These are phyloP conservation scores for Xylaria flabelliformis DNA, from an alignment of 495 filamentous ascomycete species.

Conservation along the genomic window DNA sequence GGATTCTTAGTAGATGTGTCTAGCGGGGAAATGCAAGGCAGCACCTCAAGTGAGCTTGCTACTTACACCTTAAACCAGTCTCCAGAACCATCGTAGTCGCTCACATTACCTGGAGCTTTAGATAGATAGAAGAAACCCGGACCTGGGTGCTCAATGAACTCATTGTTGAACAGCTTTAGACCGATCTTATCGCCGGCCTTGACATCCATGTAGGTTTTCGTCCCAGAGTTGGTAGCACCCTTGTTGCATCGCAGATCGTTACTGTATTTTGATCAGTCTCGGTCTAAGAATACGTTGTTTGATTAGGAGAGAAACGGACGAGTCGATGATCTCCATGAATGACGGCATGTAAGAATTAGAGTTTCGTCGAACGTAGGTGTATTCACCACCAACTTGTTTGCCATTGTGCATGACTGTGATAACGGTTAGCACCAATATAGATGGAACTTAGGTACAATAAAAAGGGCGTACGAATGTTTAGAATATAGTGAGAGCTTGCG, in stretches of 20 bases:
- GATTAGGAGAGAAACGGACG: slow-evolving; percentile 17
- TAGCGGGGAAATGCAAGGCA: not conserved
- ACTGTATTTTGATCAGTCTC: slow-evolving; percentile 25
- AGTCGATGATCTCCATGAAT: slow-evolving; percentile 48
- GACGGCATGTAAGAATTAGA: slow-evolving; percentile 50
- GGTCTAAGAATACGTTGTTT: not conserved
- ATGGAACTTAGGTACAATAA: not conserved
- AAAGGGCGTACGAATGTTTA: slow-evolving; percentile 41
- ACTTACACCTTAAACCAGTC: slow-evolving; percentile 62
- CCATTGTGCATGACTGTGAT: slow-evolving; percentile 46
- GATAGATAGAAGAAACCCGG: slow-evolving; percentile 57
- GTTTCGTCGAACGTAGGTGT: slow-evolving; percentile 49
- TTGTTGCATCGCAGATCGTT: slow-evolving; percentile 58
- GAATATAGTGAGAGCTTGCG: slow-evolving; percentile 49
- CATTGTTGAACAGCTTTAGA: slow-evolving; percentile 54
- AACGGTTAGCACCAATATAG: not conserved
- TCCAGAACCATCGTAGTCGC: slow-evolving; percentile 55
- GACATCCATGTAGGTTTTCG: slow-evolving; percentile 43
- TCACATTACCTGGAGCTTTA: slow-evolving; percentile 50
- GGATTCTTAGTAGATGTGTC: not conserved
- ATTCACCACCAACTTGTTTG: slow-evolving; percentile 45
- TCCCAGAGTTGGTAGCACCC: slow-evolving; percentile 42
- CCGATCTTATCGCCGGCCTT: slow-evolving; percentile 55
- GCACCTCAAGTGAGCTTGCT: not conserved
- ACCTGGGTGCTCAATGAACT: slow-evolving; percentile 55